Percentiles rank a stretch among this genome's conserved stretches.
These are phyloP conservation scores for Hemileccinum rubropunctum DNA, from an alignment of 768 basidiomycete genomes.

Conservation along the genomic window DNA sequence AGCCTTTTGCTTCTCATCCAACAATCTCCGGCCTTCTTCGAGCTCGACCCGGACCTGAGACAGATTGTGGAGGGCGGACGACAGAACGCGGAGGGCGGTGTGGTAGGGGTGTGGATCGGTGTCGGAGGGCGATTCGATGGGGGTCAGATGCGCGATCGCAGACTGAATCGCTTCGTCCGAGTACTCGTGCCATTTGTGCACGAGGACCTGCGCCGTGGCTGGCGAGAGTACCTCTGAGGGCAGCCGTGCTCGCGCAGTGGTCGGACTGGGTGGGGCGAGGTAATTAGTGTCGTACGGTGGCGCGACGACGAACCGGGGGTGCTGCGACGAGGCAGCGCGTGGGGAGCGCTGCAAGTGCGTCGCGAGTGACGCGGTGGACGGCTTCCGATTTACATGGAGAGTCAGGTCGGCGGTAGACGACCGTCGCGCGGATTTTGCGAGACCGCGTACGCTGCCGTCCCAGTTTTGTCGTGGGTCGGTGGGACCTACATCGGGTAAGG, in stretches of 20 bases:
- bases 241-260: constrained; percentile 14
- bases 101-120: constrained; percentile 57
- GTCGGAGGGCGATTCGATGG: constrained; percentile 46
- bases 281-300: constrained; percentile 31
- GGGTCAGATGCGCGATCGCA: constrained; percentile 50
- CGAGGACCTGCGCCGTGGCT: constrained; percentile 50
- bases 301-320: constrained; percentile 41
- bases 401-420: constrained; percentile 4
- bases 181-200: constrained; percentile 74
- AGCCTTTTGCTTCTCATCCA: constrained; percentile 60
- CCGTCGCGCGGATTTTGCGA: constrained; percentile 38
- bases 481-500: constrained; percentile 31
- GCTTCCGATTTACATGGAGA: constrained; percentile 10
- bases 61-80: constrained; percentile 60
- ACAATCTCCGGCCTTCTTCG: constrained; percentile 50
- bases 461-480: constrained; percentile 24
- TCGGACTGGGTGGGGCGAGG: constrained; percentile 37
- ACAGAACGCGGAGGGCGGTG: constrained; percentile 64
- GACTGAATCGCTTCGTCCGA: constrained; percentile 72
- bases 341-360: constrained; percentile 38
- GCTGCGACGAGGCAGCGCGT: constrained; percentile 24
- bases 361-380: constrained; percentile 36
- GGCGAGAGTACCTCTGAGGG: constrained; percentile 14
- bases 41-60: constrained; percentile 58
- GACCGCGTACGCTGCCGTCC: constrained; percentile 59